These are phyloP conservation scores for Apiotrichum mycotoxinovorans DNA, from an alignment of 1,284 basidiomycete species.

Conservation along the genomic window DNA sequence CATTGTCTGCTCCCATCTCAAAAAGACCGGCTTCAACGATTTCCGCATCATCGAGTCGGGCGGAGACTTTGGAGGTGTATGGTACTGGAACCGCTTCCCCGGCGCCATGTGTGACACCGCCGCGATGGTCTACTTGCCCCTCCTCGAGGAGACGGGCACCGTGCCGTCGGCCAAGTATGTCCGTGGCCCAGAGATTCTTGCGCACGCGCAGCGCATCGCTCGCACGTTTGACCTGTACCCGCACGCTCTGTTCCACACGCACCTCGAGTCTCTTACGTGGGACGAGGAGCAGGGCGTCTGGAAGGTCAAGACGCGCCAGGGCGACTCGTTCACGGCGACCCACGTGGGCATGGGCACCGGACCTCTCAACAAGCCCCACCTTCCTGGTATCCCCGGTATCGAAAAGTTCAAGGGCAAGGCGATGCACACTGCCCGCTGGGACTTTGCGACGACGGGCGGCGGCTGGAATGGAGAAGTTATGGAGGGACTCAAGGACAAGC, in stretches of 20 bases:
- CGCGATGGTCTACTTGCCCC: slow-evolving; percentile 17
- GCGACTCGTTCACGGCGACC: slow-evolving; percentile 17
- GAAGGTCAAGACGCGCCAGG: slow-evolving; percentile 11
- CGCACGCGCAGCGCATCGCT: slow-evolving; percentile 15
- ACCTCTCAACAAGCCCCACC: slow-evolving; percentile 12
- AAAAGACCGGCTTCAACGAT: slow-evolving; percentile 4
- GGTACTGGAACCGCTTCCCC: slow-evolving; percentile 23
- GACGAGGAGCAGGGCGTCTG: slow-evolving; percentile 11
- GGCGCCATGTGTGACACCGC: slow-evolving; percentile 22
- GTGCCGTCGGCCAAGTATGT: slow-evolving; percentile 14
- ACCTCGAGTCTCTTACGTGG: slow-evolving; percentile 9
- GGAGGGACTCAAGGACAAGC: slow-evolving; percentile 12
- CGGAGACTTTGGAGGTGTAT: slow-evolving; percentile 21
- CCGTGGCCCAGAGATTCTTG: slow-evolving; percentile 16
- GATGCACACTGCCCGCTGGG: slow-evolving; percentile 18
- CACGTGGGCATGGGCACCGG: slow-evolving; percentile 15
- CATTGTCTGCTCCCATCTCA: slow-evolving; percentile 12
- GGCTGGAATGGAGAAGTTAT: slow-evolving; percentile 10
- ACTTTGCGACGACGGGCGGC: slow-evolving; percentile 13
- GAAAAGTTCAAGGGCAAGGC: slow-evolving; percentile 15
- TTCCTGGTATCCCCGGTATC: slow-evolving; percentile 12
- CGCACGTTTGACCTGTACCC: slow-evolving; percentile 11
- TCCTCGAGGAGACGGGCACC: slow-evolving; percentile 14
- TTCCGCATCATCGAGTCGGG: slow-evolving; percentile 16
- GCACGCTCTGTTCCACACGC: slow-evolving; percentile 18